Conservation (phyloP, 2,329 filamentous ascomycete species). For the Cladosporium sp. region DNA sequence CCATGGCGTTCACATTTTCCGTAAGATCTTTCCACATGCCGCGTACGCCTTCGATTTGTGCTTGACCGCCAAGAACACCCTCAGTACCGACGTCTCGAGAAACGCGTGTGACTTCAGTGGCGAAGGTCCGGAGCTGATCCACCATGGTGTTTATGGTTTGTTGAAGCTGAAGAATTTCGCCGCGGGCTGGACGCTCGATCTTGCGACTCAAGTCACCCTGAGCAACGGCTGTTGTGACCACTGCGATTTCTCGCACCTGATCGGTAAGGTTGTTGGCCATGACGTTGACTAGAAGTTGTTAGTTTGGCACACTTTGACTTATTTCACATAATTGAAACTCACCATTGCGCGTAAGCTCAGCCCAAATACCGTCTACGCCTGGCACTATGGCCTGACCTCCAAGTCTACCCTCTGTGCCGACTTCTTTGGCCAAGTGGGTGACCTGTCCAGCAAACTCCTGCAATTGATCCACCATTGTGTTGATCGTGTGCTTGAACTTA, state of each 20-base stretch:
- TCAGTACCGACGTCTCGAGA: slow-evolving; percentile 65
- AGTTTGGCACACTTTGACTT: slow-evolving; percentile 19
- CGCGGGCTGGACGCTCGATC: slow-evolving; percentile 89
- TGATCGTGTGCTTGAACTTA: slow-evolving; percentile 96
- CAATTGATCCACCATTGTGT: slow-evolving; percentile 98
- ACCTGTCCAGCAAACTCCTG: slow-evolving; percentile 97
- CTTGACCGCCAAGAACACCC: slow-evolving; percentile 63
- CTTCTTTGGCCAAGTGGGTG: slow-evolving; percentile 88
- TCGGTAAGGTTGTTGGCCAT: slow-evolving; percentile 99
- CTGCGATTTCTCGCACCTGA: slow-evolving; percentile 95
- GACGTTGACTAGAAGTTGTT: slow-evolving; percentile 69
- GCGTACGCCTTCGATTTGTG: slow-evolving; percentile 64
- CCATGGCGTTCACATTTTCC: slow-evolving; percentile 56
- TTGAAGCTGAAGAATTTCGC: slow-evolving; percentile 92
- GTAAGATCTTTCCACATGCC: slow-evolving; percentile 68
- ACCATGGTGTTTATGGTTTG: slow-evolving; percentile 77
- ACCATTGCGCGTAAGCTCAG: slow-evolving; percentile 75
- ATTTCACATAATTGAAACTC: slow-evolving; percentile 28
- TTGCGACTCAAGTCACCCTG: slow-evolving; percentile 93
- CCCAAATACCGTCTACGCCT: slow-evolving; percentile 95
- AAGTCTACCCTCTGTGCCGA: slow-evolving; percentile 91
- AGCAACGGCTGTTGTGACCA: slow-evolving; percentile 93
- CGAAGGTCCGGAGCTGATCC: slow-evolving; percentile 65
- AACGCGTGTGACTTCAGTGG: slow-evolving; percentile 65
- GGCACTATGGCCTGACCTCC: slow-evolving; percentile 92